Conservation (phyloP, 805 yeast genomes). For the Saccharomycopsis fibuligera region DNA sequence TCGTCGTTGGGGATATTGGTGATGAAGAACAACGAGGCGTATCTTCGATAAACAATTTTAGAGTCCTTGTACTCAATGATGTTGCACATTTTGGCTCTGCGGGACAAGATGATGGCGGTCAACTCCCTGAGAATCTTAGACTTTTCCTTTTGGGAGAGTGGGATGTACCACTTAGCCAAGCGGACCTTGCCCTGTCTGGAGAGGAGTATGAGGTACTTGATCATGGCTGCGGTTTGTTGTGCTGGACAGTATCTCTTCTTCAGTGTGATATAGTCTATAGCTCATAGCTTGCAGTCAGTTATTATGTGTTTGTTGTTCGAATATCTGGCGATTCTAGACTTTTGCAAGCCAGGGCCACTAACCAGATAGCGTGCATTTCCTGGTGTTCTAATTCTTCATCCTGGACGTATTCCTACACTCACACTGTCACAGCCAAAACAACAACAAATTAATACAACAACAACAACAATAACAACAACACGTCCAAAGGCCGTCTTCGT, state of each 20-base stretch:
- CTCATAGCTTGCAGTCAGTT: too few species aligned
- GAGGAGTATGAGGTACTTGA: slow-evolving; percentile 71
- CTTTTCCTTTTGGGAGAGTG: slow-evolving; percentile 81
- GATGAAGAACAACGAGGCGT: slow-evolving; percentile 87
- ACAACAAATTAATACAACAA: not conserved
- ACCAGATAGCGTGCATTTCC: too few species aligned
- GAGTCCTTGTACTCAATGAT: slow-evolving; percentile 75
- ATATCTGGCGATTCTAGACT: too few species aligned
- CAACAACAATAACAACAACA: too few species aligned
- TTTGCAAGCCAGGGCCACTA: too few species aligned
- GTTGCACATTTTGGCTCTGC: slow-evolving; percentile 95
- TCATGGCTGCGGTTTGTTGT: slow-evolving; percentile 21
- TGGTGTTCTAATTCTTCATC: too few species aligned
- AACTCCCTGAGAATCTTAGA: slow-evolving; percentile 77
- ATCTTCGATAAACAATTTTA: slow-evolving; percentile 84
- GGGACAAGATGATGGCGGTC: slow-evolving; percentile 73
- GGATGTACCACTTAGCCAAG: slow-evolving; percentile 86
- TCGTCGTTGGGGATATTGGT: slow-evolving; percentile 79
- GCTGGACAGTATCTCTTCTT: too few species aligned
- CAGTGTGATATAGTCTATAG: too few species aligned
- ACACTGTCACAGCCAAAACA: too few species aligned
- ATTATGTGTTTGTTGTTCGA: too few species aligned
- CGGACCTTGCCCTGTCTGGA: slow-evolving; percentile 96
- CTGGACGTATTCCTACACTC: too few species aligned
- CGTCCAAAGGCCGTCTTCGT: too few species aligned